Evolutionary conservation across 2,329 filamentous ascomycete species (phyloP).

Genomic region (Endothia cerciana): DNA sequence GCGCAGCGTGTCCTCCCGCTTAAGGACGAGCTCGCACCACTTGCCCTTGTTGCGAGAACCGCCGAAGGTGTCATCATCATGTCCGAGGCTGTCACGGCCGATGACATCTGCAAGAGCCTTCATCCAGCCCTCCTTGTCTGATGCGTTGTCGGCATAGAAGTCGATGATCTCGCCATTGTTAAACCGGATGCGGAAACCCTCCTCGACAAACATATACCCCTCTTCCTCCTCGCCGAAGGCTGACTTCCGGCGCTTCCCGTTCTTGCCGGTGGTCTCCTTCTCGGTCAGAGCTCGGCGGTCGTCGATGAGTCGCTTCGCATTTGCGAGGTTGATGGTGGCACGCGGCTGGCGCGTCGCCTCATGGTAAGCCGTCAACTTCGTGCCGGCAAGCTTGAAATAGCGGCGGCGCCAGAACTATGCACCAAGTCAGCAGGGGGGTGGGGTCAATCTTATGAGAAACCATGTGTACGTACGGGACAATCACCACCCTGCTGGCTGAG

Average conservation of each 20-base stretch:
- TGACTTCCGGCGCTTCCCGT: constrained; percentile 82
- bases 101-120: constrained; percentile 76
- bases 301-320: constrained; percentile 91
- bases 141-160: constrained; percentile 90
- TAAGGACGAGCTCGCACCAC: constrained; percentile 71
- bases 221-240: constrained; percentile 98
- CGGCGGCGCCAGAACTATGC: constrained; percentile 92
- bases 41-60: constrained; percentile 54
- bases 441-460: background rate
- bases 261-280: constrained; percentile 77
- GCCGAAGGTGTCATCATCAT: constrained; percentile 49
- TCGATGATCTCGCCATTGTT: constrained; percentile 98
- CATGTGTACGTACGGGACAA: constrained; percentile 75
- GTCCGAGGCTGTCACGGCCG: constrained; percentile 56
- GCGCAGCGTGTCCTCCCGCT: constrained; percentile 63
- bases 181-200: constrained; percentile 98
- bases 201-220: constrained; percentile 99
- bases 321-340: constrained; percentile 94
- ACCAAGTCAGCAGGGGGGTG: constrained; percentile 46
- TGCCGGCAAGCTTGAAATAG: constrained; percentile 92
- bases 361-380: constrained; percentile 93
- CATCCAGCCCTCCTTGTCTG: constrained; percentile 95
- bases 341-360: constrained; percentile 94
- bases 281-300: constrained; percentile 84
- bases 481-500: constrained; percentile 97